Percentiles rank a stretch among this genome's conserved stretches.
phyloP scores from a whole-genome alignment of 2,329 filamentous ascomycete genomes.

The Coniochaeta sp. region DNA sequence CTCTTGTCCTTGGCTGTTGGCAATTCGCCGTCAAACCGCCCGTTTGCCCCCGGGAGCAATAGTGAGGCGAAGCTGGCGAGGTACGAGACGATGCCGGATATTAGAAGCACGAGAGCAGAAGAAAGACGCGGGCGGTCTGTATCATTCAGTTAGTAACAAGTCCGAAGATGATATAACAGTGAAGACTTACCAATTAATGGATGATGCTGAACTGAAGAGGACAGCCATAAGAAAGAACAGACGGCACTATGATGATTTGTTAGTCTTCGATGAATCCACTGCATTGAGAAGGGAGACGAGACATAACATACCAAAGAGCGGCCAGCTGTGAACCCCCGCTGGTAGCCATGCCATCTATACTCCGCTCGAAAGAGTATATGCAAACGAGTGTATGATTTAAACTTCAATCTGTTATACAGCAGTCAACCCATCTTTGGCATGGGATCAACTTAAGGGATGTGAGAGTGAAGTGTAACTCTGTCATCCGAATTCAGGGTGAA shows the following conservation, averaged over 20 bases:
- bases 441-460: background rate
- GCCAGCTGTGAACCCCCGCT: background rate
- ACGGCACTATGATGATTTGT: constrained; percentile 29
- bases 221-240: constrained; percentile 41
- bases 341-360: background rate
- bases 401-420: too few relatives aligned
- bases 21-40: constrained; percentile 32
- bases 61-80: constrained; percentile 32
- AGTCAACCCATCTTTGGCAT: constrained; percentile 1
- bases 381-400: too few relatives aligned
- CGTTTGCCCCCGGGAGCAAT: constrained; percentile 40
- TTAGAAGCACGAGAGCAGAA: constrained; percentile 36
- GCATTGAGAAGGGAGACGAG: background rate
- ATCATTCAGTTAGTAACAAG: background rate
- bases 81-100: constrained; percentile 35
- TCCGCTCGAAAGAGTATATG: too few relatives aligned
- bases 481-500: background rate
- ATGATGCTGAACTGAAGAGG: constrained; percentile 37
- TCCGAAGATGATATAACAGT: background rate
- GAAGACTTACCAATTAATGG: constrained; percentile 36
- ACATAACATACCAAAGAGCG: background rate
- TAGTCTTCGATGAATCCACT: background rate
- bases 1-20: constrained; percentile 17
- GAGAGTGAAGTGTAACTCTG: background rate
- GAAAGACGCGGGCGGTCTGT: constrained; percentile 43